Percentiles rank a stretch among this genome's conserved stretches.
Conservation (phyloP, 352 stramenopile genomes). For the Saprolegnia parasitica region DNA sequence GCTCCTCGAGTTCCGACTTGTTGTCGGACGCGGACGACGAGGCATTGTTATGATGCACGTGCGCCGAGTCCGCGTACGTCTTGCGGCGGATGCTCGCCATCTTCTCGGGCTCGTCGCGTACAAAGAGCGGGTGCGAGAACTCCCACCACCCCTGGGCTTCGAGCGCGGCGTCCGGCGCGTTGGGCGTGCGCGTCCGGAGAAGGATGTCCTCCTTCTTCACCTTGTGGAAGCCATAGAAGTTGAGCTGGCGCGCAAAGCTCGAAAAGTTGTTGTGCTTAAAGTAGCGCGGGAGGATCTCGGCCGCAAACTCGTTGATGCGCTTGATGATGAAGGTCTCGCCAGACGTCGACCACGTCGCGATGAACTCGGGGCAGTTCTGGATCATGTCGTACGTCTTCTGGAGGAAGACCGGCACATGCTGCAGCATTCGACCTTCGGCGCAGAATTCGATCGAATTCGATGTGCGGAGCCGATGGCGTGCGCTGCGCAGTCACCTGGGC, state of each 20-base stretch:
- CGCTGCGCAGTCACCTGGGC: too few relatives aligned
- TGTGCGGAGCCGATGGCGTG: background rate
- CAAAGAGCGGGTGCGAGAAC: constrained; percentile 88
- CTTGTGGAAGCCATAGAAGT: constrained; percentile 58
- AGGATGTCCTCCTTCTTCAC: constrained; percentile 36
- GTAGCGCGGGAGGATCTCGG: constrained; percentile 46
- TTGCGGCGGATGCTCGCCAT: constrained; percentile 85
- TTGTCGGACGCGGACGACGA: background rate
- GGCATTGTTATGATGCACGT: constrained; percentile 9
- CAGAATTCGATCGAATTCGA: constrained; percentile 30
- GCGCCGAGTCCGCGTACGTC: constrained; percentile 66
- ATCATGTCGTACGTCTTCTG: constrained; percentile 54
- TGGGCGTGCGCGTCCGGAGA: constrained; percentile 29
- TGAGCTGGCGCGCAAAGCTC: constrained; percentile 47
- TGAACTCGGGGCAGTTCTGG: constrained; percentile 37
- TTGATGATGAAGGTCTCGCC: constrained; percentile 49
- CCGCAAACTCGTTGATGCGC: constrained; percentile 45
- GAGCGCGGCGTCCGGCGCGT: constrained; percentile 27
- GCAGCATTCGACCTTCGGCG: background rate
- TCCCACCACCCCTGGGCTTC: constrained; percentile 87
- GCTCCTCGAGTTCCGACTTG: constrained; percentile 27
- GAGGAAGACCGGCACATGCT: constrained; percentile 39
- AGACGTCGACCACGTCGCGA: constrained; percentile 39
- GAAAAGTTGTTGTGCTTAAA: constrained; percentile 59
- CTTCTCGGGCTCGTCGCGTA: constrained; percentile 73